Conservation (phyloP, 148 eudicot species). For the Chenopodium suecicum region DNA sequence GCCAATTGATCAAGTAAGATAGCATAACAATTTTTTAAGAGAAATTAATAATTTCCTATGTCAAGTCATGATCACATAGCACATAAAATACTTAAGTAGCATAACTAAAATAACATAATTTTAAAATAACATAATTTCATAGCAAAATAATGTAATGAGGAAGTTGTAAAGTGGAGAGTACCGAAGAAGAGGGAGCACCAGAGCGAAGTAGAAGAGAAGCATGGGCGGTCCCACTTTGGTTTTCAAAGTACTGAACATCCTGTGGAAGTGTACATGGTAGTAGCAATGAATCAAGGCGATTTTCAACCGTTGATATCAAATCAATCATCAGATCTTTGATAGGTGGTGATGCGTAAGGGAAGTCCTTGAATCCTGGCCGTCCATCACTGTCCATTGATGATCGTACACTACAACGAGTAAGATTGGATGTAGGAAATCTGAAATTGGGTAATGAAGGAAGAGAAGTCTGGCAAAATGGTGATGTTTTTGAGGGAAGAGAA, state of each 20-base stretch:
- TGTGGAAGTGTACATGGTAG: constrained; percentile 67
- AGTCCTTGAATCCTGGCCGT: constrained; percentile 55
- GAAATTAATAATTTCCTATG: too few species aligned
- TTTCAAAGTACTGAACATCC: constrained; percentile 50
- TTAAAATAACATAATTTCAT: too few species aligned
- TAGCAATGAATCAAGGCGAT: constrained; percentile 44
- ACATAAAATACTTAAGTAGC: too few species aligned
- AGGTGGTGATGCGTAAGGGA: constrained; percentile 63
- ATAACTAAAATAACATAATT: too few species aligned
- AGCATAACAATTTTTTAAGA: too few species aligned
- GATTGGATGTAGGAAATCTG: not conserved
- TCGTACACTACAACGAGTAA: not conserved
- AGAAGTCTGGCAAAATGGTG: not conserved
- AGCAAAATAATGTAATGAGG: too few species aligned
- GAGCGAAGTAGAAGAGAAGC: constrained; percentile 60
- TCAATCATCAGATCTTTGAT: constrained; percentile 67
- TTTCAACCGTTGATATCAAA: constrained; percentile 57
- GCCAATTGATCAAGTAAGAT: too few species aligned
- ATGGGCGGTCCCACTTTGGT: constrained; percentile 43
- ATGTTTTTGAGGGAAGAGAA: constrained; percentile 3
- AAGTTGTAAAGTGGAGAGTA: constrained; percentile 11
- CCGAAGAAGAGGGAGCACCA: constrained; percentile 63
- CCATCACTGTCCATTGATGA: constrained; percentile 25
- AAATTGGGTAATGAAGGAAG: not conserved
- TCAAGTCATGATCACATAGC: too few species aligned